phyloP scores from a whole-genome alignment of 805 yeast species.

The Starmera quercuum region DNA sequence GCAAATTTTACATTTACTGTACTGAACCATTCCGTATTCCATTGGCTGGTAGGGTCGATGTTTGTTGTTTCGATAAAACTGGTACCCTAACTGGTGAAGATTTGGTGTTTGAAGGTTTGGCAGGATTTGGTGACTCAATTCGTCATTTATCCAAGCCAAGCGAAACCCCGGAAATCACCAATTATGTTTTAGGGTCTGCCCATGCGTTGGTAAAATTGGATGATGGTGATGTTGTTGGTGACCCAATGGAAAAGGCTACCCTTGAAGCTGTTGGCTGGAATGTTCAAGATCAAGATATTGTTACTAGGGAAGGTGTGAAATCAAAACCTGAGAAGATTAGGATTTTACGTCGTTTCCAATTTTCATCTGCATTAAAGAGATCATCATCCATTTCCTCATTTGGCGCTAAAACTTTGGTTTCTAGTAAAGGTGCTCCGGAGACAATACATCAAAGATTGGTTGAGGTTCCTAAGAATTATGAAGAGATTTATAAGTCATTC shows the following conservation, averaged over 20 bases:
- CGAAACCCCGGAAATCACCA: conserved; percentile 64
- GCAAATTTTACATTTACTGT: conserved; percentile 86
- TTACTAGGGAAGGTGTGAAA: conserved; percentile 36
- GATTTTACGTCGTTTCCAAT: conserved; percentile 91
- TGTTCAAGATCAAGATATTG: conserved; percentile 69
- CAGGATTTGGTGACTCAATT: conserved; percentile 58
- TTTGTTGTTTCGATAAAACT: conserved; percentile 97
- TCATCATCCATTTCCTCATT: conserved; percentile 77
- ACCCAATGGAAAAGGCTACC: conserved; percentile 98
- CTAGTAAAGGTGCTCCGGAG: conserved; percentile 98
- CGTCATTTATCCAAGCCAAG: conserved; percentile 44
- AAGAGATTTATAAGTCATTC: conserved; percentile 77
- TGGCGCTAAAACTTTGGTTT: conserved; percentile 54
- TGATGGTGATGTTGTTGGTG: conserved; percentile 97
- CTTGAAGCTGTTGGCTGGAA: conserved; percentile 81
- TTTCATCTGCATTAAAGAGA: conserved; percentile 91
- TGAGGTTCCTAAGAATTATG: conserved; percentile 70
- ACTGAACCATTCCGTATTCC: conserved; percentile 99
- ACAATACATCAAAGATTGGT: conserved; percentile 74
- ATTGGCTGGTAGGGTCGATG: conserved; percentile 94
- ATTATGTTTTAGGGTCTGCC: conserved; percentile 81
- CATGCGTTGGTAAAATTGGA: conserved; percentile 93
- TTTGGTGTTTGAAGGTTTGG: conserved; percentile 91
- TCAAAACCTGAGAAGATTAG: conserved; percentile 39
- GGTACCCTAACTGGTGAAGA: conserved; percentile 98